Evolutionary conservation across 2,329 filamentous ascomycete genomes (phyloP).

Genomic region (Cercospora brassicicola): DNA sequence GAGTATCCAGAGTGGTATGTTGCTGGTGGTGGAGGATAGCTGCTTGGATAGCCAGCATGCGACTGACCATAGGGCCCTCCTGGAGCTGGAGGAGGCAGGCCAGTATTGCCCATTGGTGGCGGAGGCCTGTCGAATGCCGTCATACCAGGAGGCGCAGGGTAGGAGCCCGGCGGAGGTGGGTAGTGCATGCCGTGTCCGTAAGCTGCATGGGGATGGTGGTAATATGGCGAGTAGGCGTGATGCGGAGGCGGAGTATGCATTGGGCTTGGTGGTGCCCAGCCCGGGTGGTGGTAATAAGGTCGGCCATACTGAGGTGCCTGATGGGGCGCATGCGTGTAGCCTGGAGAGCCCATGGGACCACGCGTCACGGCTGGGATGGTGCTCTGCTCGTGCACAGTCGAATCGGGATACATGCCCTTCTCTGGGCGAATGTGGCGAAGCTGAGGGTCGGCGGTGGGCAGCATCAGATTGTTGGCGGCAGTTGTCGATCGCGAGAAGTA

Average conservation of each 20-base stretch:
- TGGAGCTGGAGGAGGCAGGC: conserved; percentile 42
- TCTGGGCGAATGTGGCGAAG: conserved; percentile 80
- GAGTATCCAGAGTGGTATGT: conserved; percentile 24
- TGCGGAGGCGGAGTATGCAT: conserved; percentile 44
- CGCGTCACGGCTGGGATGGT: conserved; percentile 79
- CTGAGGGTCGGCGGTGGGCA: conserved; percentile 76
- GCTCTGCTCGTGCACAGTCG: conserved; percentile 81
- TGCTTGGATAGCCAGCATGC: conserved; percentile 23
- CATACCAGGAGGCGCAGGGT: conserved; percentile 29
- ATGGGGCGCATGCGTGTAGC: conserved; percentile 55
- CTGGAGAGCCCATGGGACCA: conserved; percentile 63
- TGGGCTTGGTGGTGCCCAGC: conserved; percentile 45
- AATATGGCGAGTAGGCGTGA: conserved; percentile 39
- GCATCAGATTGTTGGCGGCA: conserved; percentile 68
- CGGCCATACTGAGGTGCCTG: conserved; percentile 45
- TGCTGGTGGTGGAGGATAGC: conserved; percentile 30
- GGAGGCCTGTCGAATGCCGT: conserved; percentile 44
- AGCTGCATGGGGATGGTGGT: conserved; percentile 34
- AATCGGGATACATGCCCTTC: conserved; percentile 97
- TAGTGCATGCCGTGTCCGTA: conserved; percentile 38
- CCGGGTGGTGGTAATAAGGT: conserved; percentile 34
- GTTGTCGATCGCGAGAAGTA: conserved; percentile 86
- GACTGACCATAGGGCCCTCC: conserved; percentile 37
- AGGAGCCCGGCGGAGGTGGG: conserved; percentile 35
- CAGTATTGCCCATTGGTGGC: conserved; percentile 39